Evolutionary conservation across 2,329 filamentous ascomycete genomes (phyloP).

Genomic region (Sclerotinia subarctica): DNA sequence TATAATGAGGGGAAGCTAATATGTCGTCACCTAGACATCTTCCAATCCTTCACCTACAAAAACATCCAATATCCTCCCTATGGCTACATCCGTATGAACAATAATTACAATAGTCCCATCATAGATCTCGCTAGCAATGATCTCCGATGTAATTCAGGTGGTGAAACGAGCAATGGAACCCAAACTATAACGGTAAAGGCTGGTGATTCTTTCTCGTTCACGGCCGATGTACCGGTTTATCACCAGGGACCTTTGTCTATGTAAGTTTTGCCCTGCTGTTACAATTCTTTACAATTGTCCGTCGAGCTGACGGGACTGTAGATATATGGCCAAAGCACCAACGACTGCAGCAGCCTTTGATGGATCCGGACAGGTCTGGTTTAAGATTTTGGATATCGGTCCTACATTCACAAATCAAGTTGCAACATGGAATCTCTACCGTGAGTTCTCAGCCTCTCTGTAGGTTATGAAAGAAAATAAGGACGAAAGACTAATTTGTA

Average conservation of each 20-base stretch:
- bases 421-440: slow-evolving; percentile 33
- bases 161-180: slow-evolving; percentile 27
- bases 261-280: slow-evolving; percentile 14
- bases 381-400: slow-evolving; percentile 40
- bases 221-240: slow-evolving; percentile 43
- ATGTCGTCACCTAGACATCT: slow-evolving; percentile 28
- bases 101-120: slow-evolving; percentile 50
- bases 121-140: slow-evolving; percentile 33
- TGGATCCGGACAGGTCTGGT: slow-evolving; percentile 40
- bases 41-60: slow-evolving; percentile 30
- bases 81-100: slow-evolving; percentile 46
- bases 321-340: slow-evolving; percentile 40
- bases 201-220: slow-evolving; percentile 46
- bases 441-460: slow-evolving; percentile 22
- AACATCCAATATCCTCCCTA: slow-evolving; percentile 43
- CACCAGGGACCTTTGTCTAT: slow-evolving; percentile 40
- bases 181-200: slow-evolving; percentile 36
- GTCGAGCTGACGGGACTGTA: neutral
- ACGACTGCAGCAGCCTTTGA: slow-evolving; percentile 38
- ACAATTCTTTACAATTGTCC: fast-evolving
- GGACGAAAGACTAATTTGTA: neutral
- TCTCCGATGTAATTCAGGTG: slow-evolving; percentile 45
- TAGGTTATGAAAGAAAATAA: neutral
- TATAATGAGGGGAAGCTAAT: neutral
- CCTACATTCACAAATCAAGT: slow-evolving; percentile 33